Evolutionary conservation across 768 basidiomycete genomes (phyloP), one percentile per base, ranked within the genome.

Genomic region (Omphalotus guepiniiformis): DNA sequence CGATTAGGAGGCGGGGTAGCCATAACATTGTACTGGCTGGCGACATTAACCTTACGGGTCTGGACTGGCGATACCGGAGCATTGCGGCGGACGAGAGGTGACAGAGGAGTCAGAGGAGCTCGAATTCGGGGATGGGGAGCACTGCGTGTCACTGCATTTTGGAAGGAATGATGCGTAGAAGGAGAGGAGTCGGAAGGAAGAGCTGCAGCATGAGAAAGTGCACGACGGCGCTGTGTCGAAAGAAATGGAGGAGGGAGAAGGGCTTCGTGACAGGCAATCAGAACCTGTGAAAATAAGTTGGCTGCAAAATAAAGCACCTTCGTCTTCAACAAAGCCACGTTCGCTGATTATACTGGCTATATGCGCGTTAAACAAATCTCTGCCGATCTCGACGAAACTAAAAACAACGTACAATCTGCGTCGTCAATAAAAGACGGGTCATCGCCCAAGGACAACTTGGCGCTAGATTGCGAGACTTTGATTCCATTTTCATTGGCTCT

Each of bases 401-500:
- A 61, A 54, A 58, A 57, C 48, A 52, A 58, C 66, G 56, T 55
- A 74, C 72, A 70, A 60, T 76, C 73, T 26, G 7, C 38, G 43
- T 76, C 74, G 42, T 75, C 69, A 27, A 61, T 63, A 54, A 64
- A 69, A n/a, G 67, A 62, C 30, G 79, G 77, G 51, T 84, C 83
- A 16, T 74, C 70, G 39, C 62, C 65, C 50, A 63, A 67, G 50
- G 62, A 64, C 8, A 71, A 38, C 63, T 2, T 70, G 64, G 21
- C 63, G 16, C 60, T 64, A 30, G n/a, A n/a, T n/a, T 70, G 64
- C 22, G 77, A 69, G 42, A 85, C 82, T 61, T 76, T 83, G 50
- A 87, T 86, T 35, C 83, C 84, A 52, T 86, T 81, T 54, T 85
- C 82, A 49, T 70, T 80, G 42, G 85, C 83, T 41, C 85, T 72